phyloP scores from a whole-genome alignment of 495 filamentous ascomycete species.

The Daldinia decipiens region DNA sequence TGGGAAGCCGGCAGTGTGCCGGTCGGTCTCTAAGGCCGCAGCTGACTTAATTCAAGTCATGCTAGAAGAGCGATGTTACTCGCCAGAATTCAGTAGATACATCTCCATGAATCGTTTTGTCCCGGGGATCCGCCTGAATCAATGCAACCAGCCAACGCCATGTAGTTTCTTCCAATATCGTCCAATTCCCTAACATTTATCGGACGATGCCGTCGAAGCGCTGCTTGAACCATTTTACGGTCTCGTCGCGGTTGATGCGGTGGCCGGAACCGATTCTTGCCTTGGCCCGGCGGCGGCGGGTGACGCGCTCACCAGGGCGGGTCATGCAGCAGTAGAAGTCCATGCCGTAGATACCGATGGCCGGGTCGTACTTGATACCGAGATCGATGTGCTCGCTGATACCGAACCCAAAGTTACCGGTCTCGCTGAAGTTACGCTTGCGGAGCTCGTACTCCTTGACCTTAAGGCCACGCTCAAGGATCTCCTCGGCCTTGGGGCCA shows the following conservation, averaged over 20 bases:
- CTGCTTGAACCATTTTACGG: slow-evolving; percentile 99
- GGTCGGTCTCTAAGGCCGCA: slow-evolving; percentile 72
- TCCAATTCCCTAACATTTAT: slow-evolving; percentile 62
- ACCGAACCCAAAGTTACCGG: slow-evolving; percentile 99
- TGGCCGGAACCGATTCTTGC: slow-evolving; percentile 85
- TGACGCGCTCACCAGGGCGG: slow-evolving; percentile 96
- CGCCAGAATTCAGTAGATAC: slow-evolving; percentile 56
- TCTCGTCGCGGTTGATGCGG: slow-evolving; percentile 92
- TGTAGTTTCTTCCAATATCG: slow-evolving; percentile 39
- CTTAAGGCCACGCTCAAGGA: slow-evolving; percentile 99
- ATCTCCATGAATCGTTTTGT: slow-evolving; percentile 55
- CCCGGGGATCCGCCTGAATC: slow-evolving; percentile 47
- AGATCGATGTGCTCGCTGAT: slow-evolving; percentile 99
- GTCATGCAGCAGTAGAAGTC: slow-evolving; percentile 99
- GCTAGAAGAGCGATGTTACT: slow-evolving; percentile 53
- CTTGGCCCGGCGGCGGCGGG: slow-evolving; percentile 91
- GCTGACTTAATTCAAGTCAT: slow-evolving; percentile 61
- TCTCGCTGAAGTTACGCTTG: slow-evolving; percentile 99
- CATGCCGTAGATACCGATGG: slow-evolving; percentile 99
- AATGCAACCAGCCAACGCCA: slow-evolving; percentile 51
- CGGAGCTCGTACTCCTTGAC: slow-evolving; percentile 99
- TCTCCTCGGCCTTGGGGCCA: slow-evolving; percentile 99
- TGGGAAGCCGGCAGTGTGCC: slow-evolving; percentile 67
- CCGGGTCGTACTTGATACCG: slow-evolving; percentile 99
- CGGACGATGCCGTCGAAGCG: slow-evolving; percentile 98